Conservation (phyloP, 768 basidiomycete species). For the Amanita pseudoporphyria region DNA sequence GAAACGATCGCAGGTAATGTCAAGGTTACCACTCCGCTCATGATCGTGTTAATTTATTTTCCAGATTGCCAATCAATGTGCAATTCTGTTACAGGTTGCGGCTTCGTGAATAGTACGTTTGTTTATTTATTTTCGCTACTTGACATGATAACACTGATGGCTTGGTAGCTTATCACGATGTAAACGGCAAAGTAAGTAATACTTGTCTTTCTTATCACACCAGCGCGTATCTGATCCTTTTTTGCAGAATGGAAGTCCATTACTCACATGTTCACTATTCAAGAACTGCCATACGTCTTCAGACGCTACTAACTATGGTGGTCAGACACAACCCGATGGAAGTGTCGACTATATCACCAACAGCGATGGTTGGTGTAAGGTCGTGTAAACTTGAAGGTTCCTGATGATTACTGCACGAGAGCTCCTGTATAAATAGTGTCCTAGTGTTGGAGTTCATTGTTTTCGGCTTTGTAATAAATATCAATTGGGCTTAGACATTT, state of each 20-base stretch:
- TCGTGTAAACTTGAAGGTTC: background rate
- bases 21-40: background rate
- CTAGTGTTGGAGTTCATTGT: too few species aligned
- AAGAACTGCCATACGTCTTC: constrained; percentile 24
- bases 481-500: too few species aligned
- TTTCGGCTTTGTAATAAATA: too few species aligned
- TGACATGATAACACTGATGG: constrained; percentile 1
- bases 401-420: too few species aligned
- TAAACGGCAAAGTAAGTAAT: constrained; percentile 34
- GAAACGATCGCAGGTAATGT: constrained; percentile 29
- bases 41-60: background rate
- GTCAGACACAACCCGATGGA: constrained; percentile 34
- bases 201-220: background rate
- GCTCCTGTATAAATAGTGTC: too few species aligned
- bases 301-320: constrained; percentile 31
- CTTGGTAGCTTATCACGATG: constrained; percentile 31
- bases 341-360: constrained; percentile 29
- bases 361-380: constrained; percentile 35
- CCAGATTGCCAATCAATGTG: constrained; percentile 39
- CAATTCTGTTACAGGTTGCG: constrained; percentile 27
- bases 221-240: background rate
- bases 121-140: background rate
- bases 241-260: constrained; percentile 29
- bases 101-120: constrained; percentile 32
- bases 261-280: constrained; percentile 35